Evolutionary conservation across 441 rosid genomes (phyloP).

Genomic region (Flueggea neowawraea): DNA sequence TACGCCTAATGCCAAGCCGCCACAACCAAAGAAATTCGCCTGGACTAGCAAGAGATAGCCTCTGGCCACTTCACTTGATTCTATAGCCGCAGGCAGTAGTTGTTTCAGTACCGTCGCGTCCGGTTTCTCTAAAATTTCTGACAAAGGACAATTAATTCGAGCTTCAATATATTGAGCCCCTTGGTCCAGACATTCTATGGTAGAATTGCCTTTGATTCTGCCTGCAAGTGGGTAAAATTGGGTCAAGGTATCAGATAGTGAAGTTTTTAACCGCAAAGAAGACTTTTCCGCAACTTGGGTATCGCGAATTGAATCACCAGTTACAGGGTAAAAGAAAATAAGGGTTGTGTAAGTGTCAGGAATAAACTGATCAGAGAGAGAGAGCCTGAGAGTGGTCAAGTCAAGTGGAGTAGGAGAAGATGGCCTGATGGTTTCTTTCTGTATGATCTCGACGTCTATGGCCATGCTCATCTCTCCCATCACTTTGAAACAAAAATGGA

Average conservation of each 20-base stretch:
- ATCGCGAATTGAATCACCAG: neutral
- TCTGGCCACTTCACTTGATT: slow-evolving; percentile 18
- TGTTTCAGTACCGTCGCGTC: slow-evolving; percentile 16
- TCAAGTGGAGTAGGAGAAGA: slow-evolving; percentile 24
- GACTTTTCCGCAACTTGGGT: neutral
- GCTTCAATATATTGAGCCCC: slow-evolving; percentile 45
- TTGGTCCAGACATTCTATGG: slow-evolving; percentile 36
- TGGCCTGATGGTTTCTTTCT: slow-evolving; percentile 24
- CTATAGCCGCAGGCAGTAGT: slow-evolving; percentile 26
- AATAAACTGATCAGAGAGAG: slow-evolving; percentile 26
- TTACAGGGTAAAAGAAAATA: slow-evolving; percentile 22
- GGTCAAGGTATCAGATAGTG: slow-evolving; percentile 21
- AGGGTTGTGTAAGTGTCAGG: slow-evolving; percentile 15
- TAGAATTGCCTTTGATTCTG: slow-evolving; percentile 27
- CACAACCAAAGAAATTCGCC: slow-evolving; percentile 27
- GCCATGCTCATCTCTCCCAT: neutral
- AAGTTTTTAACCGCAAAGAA: slow-evolving; percentile 13
- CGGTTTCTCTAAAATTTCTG: slow-evolving; percentile 23
- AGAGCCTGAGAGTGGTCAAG: slow-evolving; percentile 8
- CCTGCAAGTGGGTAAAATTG: slow-evolving; percentile 41
- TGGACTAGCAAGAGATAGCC: slow-evolving; percentile 23
- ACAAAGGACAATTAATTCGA: slow-evolving; percentile 24
- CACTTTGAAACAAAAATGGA: no score
- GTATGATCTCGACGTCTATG: slow-evolving; percentile 7
- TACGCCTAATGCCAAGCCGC: slow-evolving; percentile 28